These are phyloP conservation scores for Claviceps humidiphila DNA, from an alignment of 2,329 filamentous ascomycete genomes.

Conservation along the genomic window DNA sequence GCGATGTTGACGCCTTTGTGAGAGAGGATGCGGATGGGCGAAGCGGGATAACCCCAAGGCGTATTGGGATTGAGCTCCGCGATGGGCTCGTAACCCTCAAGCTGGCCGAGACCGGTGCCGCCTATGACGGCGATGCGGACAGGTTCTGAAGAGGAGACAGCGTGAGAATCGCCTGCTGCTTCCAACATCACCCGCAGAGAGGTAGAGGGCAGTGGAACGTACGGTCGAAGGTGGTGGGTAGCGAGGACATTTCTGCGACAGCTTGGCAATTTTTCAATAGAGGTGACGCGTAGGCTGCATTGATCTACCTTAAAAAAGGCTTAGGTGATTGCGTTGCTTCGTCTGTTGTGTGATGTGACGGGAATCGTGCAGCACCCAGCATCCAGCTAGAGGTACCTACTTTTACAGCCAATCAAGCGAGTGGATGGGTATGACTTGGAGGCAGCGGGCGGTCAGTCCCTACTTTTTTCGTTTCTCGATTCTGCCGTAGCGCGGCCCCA, in stretches of 20 bases:
- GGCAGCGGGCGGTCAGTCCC: too few relatives aligned
- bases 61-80: conserved; percentile 65
- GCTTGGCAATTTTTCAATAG: not conserved
- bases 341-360: too few relatives aligned
- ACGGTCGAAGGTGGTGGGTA: conserved; percentile 48
- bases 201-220: conserved; percentile 13
- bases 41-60: conserved; percentile 73
- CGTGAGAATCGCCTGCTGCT: not conserved
- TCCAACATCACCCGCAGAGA: not conserved
- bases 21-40: conserved; percentile 73
- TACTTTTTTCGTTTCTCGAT: conserved; percentile 2
- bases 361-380: too few relatives aligned
- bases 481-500: conserved; percentile 2
- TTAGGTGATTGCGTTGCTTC: too few relatives aligned
- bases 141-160: conserved; percentile 31
- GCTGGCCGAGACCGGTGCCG: conserved; percentile 80
- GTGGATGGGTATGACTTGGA: too few relatives aligned
- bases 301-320: too few relatives aligned
- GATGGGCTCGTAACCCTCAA: conserved; percentile 76
- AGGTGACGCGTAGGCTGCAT: too few relatives aligned
- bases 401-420: too few relatives aligned
- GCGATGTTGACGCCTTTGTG: conserved; percentile 74
- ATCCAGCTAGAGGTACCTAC: too few relatives aligned
- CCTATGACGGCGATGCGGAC: conserved; percentile 83
- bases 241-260: conserved; percentile 30